phyloP scores from a whole-genome alignment of 331 rosid species.

The Acacia concinna region DNA sequence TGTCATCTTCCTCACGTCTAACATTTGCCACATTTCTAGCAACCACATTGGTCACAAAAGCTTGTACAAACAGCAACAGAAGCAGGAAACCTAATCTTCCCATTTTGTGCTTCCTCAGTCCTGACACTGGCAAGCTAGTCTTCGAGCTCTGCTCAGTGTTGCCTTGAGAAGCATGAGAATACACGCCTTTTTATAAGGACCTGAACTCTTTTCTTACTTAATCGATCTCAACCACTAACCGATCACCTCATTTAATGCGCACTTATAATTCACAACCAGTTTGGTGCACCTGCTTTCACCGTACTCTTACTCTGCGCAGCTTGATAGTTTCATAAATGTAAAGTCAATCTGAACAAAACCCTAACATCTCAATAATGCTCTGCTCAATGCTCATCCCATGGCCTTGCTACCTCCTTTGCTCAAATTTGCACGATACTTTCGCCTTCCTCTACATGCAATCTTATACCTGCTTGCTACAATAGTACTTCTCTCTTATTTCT shows the following conservation, averaged over 20 bases:
- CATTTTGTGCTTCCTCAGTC: slow-evolving; percentile 38
- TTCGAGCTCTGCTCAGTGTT: slow-evolving; percentile 10
- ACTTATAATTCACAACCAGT: slow-evolving; percentile 22
- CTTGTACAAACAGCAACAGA: slow-evolving; percentile 50
- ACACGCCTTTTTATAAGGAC: slow-evolving; percentile 40
- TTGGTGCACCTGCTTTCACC: slow-evolving; percentile 39
- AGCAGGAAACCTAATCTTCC: slow-evolving; percentile 45
- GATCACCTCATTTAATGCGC: slow-evolving; percentile 45
- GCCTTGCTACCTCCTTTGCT: background rate
- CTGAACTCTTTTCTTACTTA: slow-evolving; percentile 19
- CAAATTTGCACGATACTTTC: background rate
- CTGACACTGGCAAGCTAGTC: background rate
- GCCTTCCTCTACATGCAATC: background rate
- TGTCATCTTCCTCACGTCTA: slow-evolving; percentile 48
- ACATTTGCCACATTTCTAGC: slow-evolving; percentile 55
- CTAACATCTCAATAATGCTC: background rate
- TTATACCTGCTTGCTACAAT: background rate
- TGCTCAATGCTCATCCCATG: background rate
- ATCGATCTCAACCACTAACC: slow-evolving; percentile 61
- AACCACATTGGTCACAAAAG: slow-evolving; percentile 52
- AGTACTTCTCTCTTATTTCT: background rate
- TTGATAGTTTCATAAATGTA: background rate
- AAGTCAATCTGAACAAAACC: background rate
- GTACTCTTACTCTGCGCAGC: background rate
- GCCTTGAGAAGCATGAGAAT: background rate